Evolutionary conservation across 768 basidiomycete genomes (phyloP), one percentile per base, ranked within the genome.

Genomic region (Agrocybe pediades): DNA sequence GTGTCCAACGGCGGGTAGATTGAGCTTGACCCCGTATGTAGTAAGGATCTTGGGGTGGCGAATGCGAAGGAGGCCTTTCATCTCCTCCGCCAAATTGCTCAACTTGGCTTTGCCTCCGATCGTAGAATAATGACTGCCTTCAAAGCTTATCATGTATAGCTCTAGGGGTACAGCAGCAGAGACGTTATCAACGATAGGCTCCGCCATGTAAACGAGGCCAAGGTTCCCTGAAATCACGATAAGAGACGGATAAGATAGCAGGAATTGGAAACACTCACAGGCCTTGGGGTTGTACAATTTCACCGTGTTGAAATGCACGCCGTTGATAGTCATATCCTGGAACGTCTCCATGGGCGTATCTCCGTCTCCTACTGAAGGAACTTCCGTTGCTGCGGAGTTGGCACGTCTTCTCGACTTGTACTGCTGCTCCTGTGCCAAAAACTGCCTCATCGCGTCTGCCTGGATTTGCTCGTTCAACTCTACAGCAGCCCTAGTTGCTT

Each of bases 51-150:
- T 88, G 0, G 76, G 72, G 58, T 92, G 86, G 0, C 81, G 77
- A 16, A 92, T 74, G 1, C 68, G 62, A 16, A 77, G 80, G 9
- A 92, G 72, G 17, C 78, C 78, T 48, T 82, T 82, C 7, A 90
- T 80, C 55, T 91, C 90, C 4, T 71, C 68, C 66, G 88, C 87
- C 6, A 90, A 71, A 46, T 83, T 79, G 53, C 78, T 79, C 26
- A 90, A 77, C 64, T 90, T 91, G 74, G 83, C 90, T 41, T 76
- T 80, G 0, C 88, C 91, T 75, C 88, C 87, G 8, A 64, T 78
- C 0, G 82, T 82, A 1, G 74, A 72, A 63, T 93, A 93, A 63
- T 92, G 91, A 17, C 77, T 74, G 1, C 86, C 79, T 43, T 80
- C 74, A 61, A 94, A 93, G 16, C 77, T 77, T 20, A 90, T 76